Evolutionary conservation across 495 filamentous ascomycete species (phyloP).

Genomic region (Aspergillus nanangensis): DNA sequence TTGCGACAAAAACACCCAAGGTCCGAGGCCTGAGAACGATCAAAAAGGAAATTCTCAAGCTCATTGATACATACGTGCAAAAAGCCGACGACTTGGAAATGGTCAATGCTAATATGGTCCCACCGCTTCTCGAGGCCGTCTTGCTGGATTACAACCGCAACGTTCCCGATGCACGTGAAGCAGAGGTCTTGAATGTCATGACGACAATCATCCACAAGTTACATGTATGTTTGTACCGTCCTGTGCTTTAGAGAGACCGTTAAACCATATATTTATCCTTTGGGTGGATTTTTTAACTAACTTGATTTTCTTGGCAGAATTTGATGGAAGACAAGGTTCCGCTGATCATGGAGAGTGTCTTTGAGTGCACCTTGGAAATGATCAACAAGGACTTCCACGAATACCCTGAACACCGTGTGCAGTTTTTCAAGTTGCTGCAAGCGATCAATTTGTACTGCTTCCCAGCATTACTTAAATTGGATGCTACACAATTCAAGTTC

Average conservation of each 20-base stretch:
- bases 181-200: conserved; percentile 96
- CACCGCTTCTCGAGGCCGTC: conserved; percentile 93
- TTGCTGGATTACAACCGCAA: conserved; percentile 96
- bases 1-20: conserved; percentile 97
- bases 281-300: conserved; percentile 3
- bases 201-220: conserved; percentile 95
- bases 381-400: conserved; percentile 99
- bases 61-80: conserved; percentile 95
- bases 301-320: conserved; percentile 40
- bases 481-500: conserved; percentile 95
- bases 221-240: conserved; percentile 64
- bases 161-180: conserved; percentile 91
- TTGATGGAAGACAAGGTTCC: conserved; percentile 98
- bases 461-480: conserved; percentile 86
- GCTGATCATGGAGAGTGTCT: conserved; percentile 96
- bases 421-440: conserved; percentile 95
- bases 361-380: conserved; percentile 98
- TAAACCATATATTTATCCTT: neutral
- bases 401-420: conserved; percentile 95
- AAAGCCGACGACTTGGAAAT: conserved; percentile 95
- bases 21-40: conserved; percentile 93
- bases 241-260: neutral
- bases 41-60: conserved; percentile 98
- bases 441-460: conserved; percentile 97
- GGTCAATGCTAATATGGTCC: conserved; percentile 88